Percentiles rank a stretch among this genome's conserved stretches.
These are phyloP conservation scores for Penicillium goetzii DNA, from an alignment of 495 filamentous ascomycete species.

Conservation along the genomic window DNA sequence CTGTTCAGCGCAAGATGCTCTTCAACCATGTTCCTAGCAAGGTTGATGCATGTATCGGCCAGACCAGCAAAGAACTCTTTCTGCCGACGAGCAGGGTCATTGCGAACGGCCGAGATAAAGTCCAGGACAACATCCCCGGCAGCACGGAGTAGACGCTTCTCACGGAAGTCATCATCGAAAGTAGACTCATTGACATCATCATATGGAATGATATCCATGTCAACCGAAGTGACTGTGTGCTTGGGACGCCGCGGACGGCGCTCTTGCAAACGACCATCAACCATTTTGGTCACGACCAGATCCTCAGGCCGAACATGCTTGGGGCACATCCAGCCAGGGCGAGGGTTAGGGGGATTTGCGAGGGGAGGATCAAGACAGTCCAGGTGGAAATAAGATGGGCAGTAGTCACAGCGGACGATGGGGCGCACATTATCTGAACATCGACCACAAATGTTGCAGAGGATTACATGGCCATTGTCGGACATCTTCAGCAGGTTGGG, in stretches of 20 bases:
- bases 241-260: slow-evolving; percentile 59
- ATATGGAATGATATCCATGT: slow-evolving; percentile 18
- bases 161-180: slow-evolving; percentile 31
- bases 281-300: slow-evolving; percentile 41
- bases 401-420: slow-evolving; percentile 83
- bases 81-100: slow-evolving; percentile 10
- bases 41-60: slow-evolving; percentile 15
- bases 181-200: slow-evolving; percentile 21
- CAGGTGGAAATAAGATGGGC: slow-evolving; percentile 80
- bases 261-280: slow-evolving; percentile 53
- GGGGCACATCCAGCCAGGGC: slow-evolving; percentile 84
- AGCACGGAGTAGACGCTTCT: slow-evolving; percentile 18
- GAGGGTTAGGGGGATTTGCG: slow-evolving; percentile 68
- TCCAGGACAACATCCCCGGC: slow-evolving; percentile 28
- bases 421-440: slow-evolving; percentile 57
- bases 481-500: slow-evolving; percentile 60
- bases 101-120: slow-evolving; percentile 27
- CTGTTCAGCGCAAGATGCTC: slow-evolving; percentile 13
- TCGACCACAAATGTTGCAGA: slow-evolving; percentile 72
- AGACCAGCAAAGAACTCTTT: slow-evolving; percentile 7
- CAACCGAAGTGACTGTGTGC: slow-evolving; percentile 15
- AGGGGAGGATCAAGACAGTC: slow-evolving; percentile 89
- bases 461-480: slow-evolving; percentile 65
- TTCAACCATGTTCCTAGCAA: slow-evolving; percentile 13
- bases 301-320: slow-evolving; percentile 74